A percentile compares a stretch with the other conserved stretches of the same genome.
Evolutionary conservation across 2,329 filamentous ascomycete genomes (phyloP).

Genomic region (Nothopassalora personata): DNA sequence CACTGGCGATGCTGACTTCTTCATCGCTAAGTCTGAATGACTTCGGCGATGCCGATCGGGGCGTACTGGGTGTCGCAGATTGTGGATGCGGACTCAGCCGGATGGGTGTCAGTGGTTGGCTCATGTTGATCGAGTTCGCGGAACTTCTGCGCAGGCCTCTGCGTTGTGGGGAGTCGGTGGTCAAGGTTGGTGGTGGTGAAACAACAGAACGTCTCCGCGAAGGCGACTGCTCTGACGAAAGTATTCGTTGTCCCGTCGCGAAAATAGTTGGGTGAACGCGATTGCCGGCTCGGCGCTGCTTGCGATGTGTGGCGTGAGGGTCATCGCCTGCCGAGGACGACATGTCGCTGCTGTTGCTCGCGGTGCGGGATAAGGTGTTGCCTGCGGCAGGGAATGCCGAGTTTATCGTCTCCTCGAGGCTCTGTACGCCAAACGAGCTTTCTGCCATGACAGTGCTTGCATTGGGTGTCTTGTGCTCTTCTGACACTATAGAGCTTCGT

Average conservation of each 20-base stretch:
- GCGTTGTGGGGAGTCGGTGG: conserved; percentile 20
- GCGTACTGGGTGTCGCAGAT: conserved; percentile 52
- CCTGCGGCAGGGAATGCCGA: conserved; percentile 34
- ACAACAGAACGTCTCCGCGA: conserved; percentile 13
- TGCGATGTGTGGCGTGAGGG: conserved; percentile 9
- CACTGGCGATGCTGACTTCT: conserved; percentile 49
- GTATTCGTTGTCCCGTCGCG: conserved; percentile 31
- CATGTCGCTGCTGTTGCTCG: conserved; percentile 23
- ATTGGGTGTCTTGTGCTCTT: conserved; percentile 22
- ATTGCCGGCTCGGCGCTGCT: conserved; percentile 31
- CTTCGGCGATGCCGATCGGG: conserved; percentile 55
- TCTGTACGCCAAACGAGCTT: conserved; percentile 54
- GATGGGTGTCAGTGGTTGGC: conserved; percentile 45
- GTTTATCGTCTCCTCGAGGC: conserved; percentile 50
- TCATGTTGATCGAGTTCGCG: conserved; percentile 24
- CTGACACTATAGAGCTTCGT: conserved; percentile 14
- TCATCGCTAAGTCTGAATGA: conserved; percentile 56
- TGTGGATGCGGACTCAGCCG: conserved; percentile 44
- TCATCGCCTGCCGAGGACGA: conserved; percentile 19
- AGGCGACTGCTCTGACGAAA: conserved; percentile 27
- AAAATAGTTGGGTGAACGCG: conserved; percentile 33
- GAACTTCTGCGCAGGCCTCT: conserved; percentile 23
- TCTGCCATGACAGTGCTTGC: conserved; percentile 32
- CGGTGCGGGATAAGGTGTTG: conserved; percentile 22
- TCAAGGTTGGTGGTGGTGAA: conserved; percentile 23